Evolutionary conservation across 169 alveolate species (phyloP), one percentile per base, ranked within the genome.

Genomic region (Cryptosporidium sp.): DNA sequence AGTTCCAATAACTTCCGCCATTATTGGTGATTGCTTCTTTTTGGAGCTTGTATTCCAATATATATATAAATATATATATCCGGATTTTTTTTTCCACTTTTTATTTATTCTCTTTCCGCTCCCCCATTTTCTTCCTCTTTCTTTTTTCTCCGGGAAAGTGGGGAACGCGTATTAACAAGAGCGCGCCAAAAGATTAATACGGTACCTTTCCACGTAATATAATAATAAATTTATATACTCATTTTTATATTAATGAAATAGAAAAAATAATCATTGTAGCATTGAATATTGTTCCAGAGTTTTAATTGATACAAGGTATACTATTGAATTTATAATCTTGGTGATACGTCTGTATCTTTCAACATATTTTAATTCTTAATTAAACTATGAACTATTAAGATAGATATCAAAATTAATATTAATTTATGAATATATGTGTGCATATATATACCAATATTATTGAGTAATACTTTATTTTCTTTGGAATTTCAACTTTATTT

Each of bases 1-100:
- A 39, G 92, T 86, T 72, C 86, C 86, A 39, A 92, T 56, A 48
- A 86, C 62, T 72, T 92, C 93, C 39, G 89, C 93, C 95, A 92
- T 92, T 75, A 29, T 84, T 23, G 72, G 16, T 45, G 4, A 23
- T 51, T 44, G 42, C 71, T 33, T 21, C 51, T 56, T 73, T n/a
- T 33, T 53, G 60, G 45, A 35, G 70, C 16, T 73, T 53, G 0
- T 56, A 16, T 56, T 56, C 37, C 51, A 65, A 65, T 65, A 31
- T 35, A 65, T 65, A 65, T 37, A 26, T 65, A 33, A n/a, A 33
- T 31, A 65, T 65, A 65, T 65, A 65, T 65, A 65, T 65, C 23
- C 48, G 48, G 12, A 65, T 65, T n/a, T 65, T 21, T 65, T 21
- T 65, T 16, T 2, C 21, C 33, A 18, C 3, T 42, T 44, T 67